Base-by-base conservation (phyloP, 1,284 basidiomycete species). In the Amylostereum areolatum region DNA sequence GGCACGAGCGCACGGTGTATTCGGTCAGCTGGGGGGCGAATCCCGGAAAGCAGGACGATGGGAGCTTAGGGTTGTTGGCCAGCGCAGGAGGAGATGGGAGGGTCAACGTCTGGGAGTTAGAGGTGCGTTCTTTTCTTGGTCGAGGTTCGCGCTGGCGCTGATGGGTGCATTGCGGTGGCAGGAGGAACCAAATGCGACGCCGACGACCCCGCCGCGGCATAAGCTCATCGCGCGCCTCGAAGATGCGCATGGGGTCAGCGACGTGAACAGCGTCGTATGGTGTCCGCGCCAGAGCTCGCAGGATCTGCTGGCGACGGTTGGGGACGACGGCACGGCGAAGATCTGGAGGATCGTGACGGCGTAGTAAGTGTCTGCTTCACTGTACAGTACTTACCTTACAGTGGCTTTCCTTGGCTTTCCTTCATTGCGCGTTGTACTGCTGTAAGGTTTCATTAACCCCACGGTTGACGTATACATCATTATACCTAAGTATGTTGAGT, bases 231-330 rank as follows among this genome's bases (percentile, higher is more conserved):
- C 79, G 0, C 66, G 67, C 9, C 57, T 86, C 6, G 63, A 74
- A 5, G 71, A 71, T 24, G 78, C 86, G 0, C 92, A 95, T 57
- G 87, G 76, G 4, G 80, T 86, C 1, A 73, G 79, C 55, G 92
- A 95, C 59, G 75, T 92, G 37, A 94, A 95, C 63, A 73, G 79
- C 34, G 74, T 92, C 10, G 70, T 75, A 1, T 95, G 90, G 89
- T 91, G 88, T 65, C 78, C 83, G 2, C 69, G 81, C 29, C 57
- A 65, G 10, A 84, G 81, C 1, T 71, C 71, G 51, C 74, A 81
- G 54, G 71, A 84, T 56, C 51, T 92, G 3, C 69, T 94, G 3
- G 88, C 87, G 0, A 90, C 83, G 5, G 78, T 84, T 0, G 91
- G 86, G 1, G 92, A 95, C 56, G 92, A 94, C 60, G 86, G 88